Conservation (phyloP, 176 grass and related monocot genomes). For the Urochloa ruziziensis region DNA sequence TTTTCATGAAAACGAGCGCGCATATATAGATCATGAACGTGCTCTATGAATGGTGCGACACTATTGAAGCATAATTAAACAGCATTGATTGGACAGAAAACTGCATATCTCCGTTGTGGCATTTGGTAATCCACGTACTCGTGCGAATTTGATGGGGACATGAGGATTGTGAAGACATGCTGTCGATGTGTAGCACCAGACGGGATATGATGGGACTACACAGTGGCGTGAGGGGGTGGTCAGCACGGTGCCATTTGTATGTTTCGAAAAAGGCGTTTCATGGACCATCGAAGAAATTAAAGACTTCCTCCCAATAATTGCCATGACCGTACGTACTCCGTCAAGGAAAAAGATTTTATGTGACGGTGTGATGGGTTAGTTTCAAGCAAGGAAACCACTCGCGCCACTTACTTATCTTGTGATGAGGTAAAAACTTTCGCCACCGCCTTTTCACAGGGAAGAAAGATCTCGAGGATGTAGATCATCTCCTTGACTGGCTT, state of each 20-base stretch:
- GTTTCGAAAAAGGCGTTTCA: not conserved
- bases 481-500: too few relatives aligned
- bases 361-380: not conserved
- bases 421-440: not conserved
- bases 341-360: not conserved
- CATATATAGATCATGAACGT: not conserved
- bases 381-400: not conserved
- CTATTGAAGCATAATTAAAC: not conserved
- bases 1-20: not conserved
- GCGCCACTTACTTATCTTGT: not conserved
- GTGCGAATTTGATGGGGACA: constrained; percentile 43
- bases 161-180: not conserved
- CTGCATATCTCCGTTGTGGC: not conserved
- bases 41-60: not conserved
- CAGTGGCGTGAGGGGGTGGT: not conserved
- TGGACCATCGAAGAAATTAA: not conserved
- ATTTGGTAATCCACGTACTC: constrained; percentile 28
- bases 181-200: constrained; percentile 19
- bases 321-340: too few relatives aligned
- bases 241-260: not conserved
- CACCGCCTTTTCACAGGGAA: not conserved
- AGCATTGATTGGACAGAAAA: constrained; percentile 11
- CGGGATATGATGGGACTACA: constrained; percentile 11
- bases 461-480: not conserved
- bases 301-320: not conserved